A percentile compares a stretch with the other conserved stretches of the same genome.
These are phyloP conservation scores for Coemansia sp. DNA, from an alignment of 192 early-diverging fungal genomes.

Conservation along the genomic window DNA sequence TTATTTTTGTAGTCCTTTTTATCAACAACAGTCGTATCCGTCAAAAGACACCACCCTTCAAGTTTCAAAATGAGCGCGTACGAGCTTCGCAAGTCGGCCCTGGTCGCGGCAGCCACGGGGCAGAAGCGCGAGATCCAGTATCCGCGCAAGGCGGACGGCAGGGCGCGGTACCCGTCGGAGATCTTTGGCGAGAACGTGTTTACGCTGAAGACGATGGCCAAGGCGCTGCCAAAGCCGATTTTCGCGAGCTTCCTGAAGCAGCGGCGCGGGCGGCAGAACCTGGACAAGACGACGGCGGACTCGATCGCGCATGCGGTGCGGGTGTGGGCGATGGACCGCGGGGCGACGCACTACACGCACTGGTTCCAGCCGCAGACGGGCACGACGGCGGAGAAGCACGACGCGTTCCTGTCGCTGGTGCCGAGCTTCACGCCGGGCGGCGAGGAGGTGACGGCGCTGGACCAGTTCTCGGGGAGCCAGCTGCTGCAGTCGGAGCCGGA, in stretches of 20 bases:
- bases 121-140: conserved; percentile 71
- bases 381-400: conserved; percentile 98
- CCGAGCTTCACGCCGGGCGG: conserved; percentile 74
- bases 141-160: conserved; percentile 68
- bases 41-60: background rate
- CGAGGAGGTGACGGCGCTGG: conserved; percentile 82
- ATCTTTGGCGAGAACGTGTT: conserved; percentile 95
- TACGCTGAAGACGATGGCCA: conserved; percentile 82
- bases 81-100: conserved; percentile 55
- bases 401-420: conserved; percentile 91
- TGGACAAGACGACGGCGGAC: conserved; percentile 94
- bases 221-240: conserved; percentile 91
- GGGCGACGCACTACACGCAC: conserved; percentile 98
- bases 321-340: conserved; percentile 96
- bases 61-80: conserved; percentile 44
- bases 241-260: conserved; percentile 91
- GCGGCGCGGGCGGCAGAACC: conserved; percentile 78
- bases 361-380: conserved; percentile 99
- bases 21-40: background rate
- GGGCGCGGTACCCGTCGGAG: conserved; percentile 76
- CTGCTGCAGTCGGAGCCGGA: conserved; percentile 98
- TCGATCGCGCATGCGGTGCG: conserved; percentile 97
- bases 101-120: conserved; percentile 61
- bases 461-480: conserved; percentile 95
- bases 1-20: background rate